phyloP scores from a whole-genome alignment of 164 flowering plant species.

The Chimonanthus salicifolius region DNA sequence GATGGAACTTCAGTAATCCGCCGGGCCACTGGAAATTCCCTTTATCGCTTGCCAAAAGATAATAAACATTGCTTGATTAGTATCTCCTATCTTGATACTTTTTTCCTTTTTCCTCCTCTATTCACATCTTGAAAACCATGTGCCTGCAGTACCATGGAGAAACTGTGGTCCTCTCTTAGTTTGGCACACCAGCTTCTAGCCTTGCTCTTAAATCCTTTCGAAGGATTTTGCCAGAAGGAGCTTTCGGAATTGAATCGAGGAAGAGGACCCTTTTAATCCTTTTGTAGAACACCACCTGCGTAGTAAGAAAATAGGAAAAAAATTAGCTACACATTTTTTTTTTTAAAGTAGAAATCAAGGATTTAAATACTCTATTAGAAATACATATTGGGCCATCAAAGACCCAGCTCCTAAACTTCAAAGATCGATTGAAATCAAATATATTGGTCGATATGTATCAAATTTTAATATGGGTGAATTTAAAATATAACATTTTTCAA shows the following conservation, averaged over 20 bases:
- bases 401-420: neutral
- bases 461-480: too few species aligned
- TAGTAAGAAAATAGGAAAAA: neutral
- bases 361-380: too few species aligned
- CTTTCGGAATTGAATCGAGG: slow-evolving; percentile 56
- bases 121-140: neutral
- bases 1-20: too few species aligned
- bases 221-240: slow-evolving; percentile 77
- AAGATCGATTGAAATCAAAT: too few species aligned
- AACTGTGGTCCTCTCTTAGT: neutral
- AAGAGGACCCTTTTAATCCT: slow-evolving; percentile 60
- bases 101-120: neutral
- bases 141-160: neutral
- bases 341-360: neutral
- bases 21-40: too few species aligned
- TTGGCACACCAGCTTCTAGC: slow-evolving; percentile 38
- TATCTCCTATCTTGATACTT: too few species aligned
- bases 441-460: too few species aligned
- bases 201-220: slow-evolving; percentile 65
- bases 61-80: neutral
- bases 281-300: slow-evolving; percentile 83
- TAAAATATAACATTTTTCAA: too few species aligned
- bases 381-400: neutral
- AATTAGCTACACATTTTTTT: neutral
- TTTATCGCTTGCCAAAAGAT: neutral